Conservation (phyloP, 768 basidiomycete genomes). For the Mycena galopus region DNA sequence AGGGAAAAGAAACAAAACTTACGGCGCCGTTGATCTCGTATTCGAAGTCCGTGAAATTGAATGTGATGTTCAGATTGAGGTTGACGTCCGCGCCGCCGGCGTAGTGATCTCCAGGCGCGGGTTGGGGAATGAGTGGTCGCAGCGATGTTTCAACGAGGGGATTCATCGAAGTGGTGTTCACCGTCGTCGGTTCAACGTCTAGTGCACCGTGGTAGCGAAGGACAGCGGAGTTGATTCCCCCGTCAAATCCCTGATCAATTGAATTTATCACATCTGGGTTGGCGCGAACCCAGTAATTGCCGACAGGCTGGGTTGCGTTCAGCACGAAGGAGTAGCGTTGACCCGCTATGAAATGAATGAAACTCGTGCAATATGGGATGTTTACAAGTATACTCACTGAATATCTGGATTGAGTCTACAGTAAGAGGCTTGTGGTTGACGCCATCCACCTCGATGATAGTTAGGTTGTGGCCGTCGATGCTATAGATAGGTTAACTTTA, state of each 20-base stretch:
- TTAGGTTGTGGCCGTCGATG: conserved; percentile 58
- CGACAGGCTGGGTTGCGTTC: conserved; percentile 49
- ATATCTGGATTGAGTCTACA: conserved; percentile 55
- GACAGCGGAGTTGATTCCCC: conserved; percentile 58
- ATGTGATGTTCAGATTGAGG: conserved; percentile 50
- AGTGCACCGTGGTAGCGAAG: conserved; percentile 52
- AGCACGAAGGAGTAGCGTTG: conserved; percentile 62
- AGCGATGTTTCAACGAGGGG: conserved; percentile 50
- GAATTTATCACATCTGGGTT: conserved; percentile 43
- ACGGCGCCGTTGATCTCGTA: conserved; percentile 47
- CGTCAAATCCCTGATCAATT: conserved; percentile 15
- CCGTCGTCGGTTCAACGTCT: conserved; percentile 48
- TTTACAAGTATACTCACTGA: conserved; percentile 36
- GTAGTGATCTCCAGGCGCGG: conserved; percentile 46
- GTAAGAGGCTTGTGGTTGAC: conserved; percentile 50
- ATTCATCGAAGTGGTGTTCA: conserved; percentile 15
- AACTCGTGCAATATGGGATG: conserved; percentile 37
- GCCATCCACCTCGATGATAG: conserved; percentile 45
- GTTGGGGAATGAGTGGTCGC: conserved; percentile 46
- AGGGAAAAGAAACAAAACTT: conserved; percentile 57
- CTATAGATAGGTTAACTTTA: conserved; percentile 46
- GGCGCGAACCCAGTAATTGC: conserved; percentile 60
- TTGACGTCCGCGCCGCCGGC: conserved; percentile 57
- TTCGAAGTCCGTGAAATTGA: conserved; percentile 38
- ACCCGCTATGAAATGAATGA: conserved; percentile 38